Percentiles rank a stretch among this genome's conserved stretches.
phyloP scores from a whole-genome alignment of 2,329 filamentous ascomycete genomes.

The Grosmannia clavigera region DNA sequence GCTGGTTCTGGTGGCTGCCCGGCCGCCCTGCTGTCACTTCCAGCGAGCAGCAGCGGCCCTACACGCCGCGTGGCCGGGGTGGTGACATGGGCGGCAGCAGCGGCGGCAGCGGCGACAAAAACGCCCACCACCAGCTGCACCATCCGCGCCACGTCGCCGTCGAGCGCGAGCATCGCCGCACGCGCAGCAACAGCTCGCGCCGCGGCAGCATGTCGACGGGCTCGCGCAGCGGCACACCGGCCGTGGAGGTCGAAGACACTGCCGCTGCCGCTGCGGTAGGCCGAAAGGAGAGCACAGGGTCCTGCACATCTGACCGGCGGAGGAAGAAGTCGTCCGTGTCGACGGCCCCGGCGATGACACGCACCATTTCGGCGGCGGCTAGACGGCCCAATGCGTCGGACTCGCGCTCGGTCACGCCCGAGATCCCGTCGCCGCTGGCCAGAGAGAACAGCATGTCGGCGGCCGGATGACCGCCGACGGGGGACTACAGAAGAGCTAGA shows the following conservation, averaged over 20 bases:
- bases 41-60: conserved; percentile 4
- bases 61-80: conserved; percentile 4
- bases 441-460: conserved; percentile 30
- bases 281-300: conserved; percentile 35
- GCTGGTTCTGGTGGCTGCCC: conserved; percentile 80
- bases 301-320: conserved; percentile 35
- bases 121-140: conserved; percentile 26
- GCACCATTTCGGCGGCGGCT: conserved; percentile 23
- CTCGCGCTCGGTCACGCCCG: conserved; percentile 41
- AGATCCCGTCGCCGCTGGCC: conserved; percentile 40
- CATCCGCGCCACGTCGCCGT: conserved; percentile 30
- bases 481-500: neutral
- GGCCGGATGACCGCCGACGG: neutral
- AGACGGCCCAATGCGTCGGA: conserved; percentile 24
- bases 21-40: conserved; percentile 34
- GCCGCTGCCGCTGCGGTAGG: conserved; percentile 10
- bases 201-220: conserved; percentile 32
- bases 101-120: neutral
- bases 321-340: conserved; percentile 30
- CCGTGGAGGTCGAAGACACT: neutral
- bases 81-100: neutral
- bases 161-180: conserved; percentile 33
- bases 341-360: conserved; percentile 12
- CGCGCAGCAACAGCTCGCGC: conserved; percentile 39
- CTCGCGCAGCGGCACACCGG: conserved; percentile 25